Base-by-base conservation (phyloP, 2,329 filamentous ascomycete genomes). In the Aspergillus sp. region DNA sequence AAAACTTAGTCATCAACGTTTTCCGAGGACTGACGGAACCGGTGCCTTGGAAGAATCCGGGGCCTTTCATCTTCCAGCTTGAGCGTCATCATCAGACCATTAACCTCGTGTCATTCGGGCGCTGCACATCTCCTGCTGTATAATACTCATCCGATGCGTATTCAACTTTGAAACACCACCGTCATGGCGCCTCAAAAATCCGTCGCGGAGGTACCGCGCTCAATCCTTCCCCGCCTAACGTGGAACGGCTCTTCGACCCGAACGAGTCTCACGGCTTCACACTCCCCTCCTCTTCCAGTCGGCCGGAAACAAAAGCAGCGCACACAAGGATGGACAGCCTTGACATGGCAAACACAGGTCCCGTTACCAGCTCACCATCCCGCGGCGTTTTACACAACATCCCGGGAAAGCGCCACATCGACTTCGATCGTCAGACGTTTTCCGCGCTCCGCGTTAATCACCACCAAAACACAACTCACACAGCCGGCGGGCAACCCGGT, bases 151-250 rank as follows among this genome's bases (percentile, higher is more conserved):
- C 28, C n/a, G 31, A 28, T 45, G n/a, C 25, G 34, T 48, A 19
- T 15, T 48, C 13, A 17, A n/a, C 25, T 46, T 30, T 56, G 22
- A 51, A n/a, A 31, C 43, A 51, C 50, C 48, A 46, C 57, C 50
- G 67, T 25, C 23, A 82, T 81, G 80, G 74, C 77, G 47, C 73
- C 75, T 53, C 72, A 75, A 58, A 80, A 79, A 65, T 71, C 75
- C 8, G 73, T 81, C 65, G 72, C 71, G 25, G 78, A 80, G 63
- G 71, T 80, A n/a, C 78, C 79, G 49, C 78, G 79, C 49, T 77
- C 75, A 58, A 69, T 81, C 34, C 72, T 79, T 48, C 76, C 78
- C 59, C 77, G 78, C 51, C 68, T 80, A 63, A 78, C 74, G 19
- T 79, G 77, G 77, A 78, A 76, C 62, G 72, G 74, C 51, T 71